These are phyloP conservation scores for Chalaropsis thielavioides DNA, from an alignment of 2,329 filamentous ascomycete species.

Conservation along the genomic window DNA sequence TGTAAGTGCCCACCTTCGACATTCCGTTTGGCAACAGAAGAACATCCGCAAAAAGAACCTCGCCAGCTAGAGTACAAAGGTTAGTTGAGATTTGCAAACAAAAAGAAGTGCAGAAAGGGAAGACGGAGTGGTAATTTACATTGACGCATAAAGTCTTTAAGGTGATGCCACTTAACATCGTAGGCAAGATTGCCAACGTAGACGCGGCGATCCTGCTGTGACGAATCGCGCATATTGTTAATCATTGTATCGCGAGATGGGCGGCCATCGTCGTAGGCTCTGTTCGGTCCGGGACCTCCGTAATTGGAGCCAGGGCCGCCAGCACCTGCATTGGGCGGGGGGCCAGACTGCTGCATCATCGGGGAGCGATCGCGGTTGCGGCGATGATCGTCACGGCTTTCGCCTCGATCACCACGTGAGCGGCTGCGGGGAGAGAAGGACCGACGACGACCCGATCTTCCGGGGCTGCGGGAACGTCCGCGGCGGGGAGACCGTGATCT, in stretches of 20 bases:
- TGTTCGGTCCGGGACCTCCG: constrained; percentile 46
- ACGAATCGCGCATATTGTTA: constrained; percentile 82
- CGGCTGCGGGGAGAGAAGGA: constrained; percentile 69
- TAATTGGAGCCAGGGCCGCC: constrained; percentile 53
- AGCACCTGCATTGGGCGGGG: constrained; percentile 48
- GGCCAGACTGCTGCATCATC: constrained; percentile 48
- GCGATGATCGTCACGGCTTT: constrained; percentile 62
- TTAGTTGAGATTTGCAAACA: background rate
- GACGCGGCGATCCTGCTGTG: constrained; percentile 96
- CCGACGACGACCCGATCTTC: constrained; percentile 52
- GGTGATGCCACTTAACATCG: constrained; percentile 99
- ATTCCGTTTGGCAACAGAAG: constrained; percentile 99
- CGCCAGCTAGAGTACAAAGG: constrained; percentile 57
- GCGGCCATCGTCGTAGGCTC: constrained; percentile 71
- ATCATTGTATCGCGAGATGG: constrained; percentile 90
- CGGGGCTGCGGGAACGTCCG: constrained; percentile 71
- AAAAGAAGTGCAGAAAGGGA: background rate
- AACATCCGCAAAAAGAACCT: constrained; percentile 98
- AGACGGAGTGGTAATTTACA: constrained; percentile 45
- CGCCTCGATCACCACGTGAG: constrained; percentile 42
- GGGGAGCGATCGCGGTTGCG: constrained; percentile 65
- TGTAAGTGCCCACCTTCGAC: constrained; percentile 99
- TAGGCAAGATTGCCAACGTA: constrained; percentile 98
- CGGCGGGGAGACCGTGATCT: constrained; percentile 65
- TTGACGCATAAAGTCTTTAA: constrained; percentile 99